A percentile compares a stretch with the other conserved stretches of the same genome.
These are phyloP conservation scores for Amaranthus cruentus DNA, from an alignment of 148 eudicot genomes.

Conservation along the genomic window DNA sequence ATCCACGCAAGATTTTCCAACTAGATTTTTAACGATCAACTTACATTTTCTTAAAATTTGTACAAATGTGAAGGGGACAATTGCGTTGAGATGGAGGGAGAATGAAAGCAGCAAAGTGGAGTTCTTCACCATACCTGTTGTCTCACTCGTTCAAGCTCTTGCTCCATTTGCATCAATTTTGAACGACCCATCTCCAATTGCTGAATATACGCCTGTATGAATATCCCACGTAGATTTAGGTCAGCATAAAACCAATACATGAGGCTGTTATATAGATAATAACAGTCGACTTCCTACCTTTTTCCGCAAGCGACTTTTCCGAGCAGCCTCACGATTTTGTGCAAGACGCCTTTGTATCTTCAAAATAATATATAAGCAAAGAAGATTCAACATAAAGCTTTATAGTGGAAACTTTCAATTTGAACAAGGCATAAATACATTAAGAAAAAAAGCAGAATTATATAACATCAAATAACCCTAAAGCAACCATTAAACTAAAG, in stretches of 20 bases:
- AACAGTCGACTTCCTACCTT: constrained; percentile 46
- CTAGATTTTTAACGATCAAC: no score
- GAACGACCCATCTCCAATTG: constrained; percentile 81
- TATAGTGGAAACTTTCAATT: neutral
- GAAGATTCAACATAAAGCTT: neutral
- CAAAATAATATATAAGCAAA: constrained; percentile 16
- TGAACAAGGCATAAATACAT: neutral
- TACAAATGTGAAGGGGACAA: no score
- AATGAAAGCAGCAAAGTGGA: neutral
- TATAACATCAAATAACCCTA: neutral
- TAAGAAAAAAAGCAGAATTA: neutral
- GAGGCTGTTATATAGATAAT: neutral
- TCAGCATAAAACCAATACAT: constrained; percentile 8
- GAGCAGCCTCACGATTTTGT: constrained; percentile 99
- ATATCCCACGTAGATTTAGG: constrained; percentile 10
- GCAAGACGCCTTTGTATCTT: constrained; percentile 91
- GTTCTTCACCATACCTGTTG: constrained; percentile 55
- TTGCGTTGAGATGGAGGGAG: no score
- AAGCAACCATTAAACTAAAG: neutral
- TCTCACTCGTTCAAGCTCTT: constrained; percentile 74
- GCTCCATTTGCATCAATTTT: constrained; percentile 77
- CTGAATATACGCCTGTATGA: constrained; percentile 83
- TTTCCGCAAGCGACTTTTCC: constrained; percentile 91
- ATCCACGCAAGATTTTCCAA: no score
- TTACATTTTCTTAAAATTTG: no score